These are phyloP conservation scores for Mycena crocata DNA, from an alignment of 768 basidiomycete genomes.

Conservation along the genomic window DNA sequence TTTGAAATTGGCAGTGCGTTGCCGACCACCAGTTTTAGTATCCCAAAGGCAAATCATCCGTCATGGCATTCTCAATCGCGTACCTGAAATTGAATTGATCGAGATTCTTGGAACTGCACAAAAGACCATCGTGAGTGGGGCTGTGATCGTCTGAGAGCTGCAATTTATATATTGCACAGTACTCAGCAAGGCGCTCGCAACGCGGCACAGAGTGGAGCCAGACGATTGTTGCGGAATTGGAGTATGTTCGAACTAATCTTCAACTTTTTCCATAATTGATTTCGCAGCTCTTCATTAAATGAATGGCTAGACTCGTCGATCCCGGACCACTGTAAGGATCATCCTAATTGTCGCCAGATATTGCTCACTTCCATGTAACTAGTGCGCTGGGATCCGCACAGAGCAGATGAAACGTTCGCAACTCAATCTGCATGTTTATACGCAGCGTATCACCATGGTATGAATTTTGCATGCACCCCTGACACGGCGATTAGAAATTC, in stretches of 20 bases:
- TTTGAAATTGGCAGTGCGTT: no score
- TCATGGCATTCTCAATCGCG: constrained; percentile 53
- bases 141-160: not conserved
- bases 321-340: constrained; percentile 53
- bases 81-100: constrained; percentile 58
- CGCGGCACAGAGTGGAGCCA: constrained; percentile 48
- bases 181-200: constrained; percentile 20
- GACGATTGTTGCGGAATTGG: constrained; percentile 60
- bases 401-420: constrained; percentile 53
- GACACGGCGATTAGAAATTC: not conserved
- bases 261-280: not conserved
- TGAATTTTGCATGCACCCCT: not conserved
- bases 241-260: constrained; percentile 30
- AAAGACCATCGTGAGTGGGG: constrained; percentile 59
- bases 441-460: constrained; percentile 55
- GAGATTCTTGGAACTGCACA: constrained; percentile 63
- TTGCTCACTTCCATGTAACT: not conserved
- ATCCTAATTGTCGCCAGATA: not conserved
- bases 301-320: constrained; percentile 62
- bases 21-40: no score
- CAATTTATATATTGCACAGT: not conserved
- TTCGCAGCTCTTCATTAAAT: constrained; percentile 58
- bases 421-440: constrained; percentile 65
- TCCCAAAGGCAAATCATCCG: constrained; percentile 58
- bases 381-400: constrained; percentile 63